A percentile compares a stretch with the other conserved stretches of the same genome.
phyloP scores from a whole-genome alignment of 169 alveolate species.

The Plasmodium vivax region DNA sequence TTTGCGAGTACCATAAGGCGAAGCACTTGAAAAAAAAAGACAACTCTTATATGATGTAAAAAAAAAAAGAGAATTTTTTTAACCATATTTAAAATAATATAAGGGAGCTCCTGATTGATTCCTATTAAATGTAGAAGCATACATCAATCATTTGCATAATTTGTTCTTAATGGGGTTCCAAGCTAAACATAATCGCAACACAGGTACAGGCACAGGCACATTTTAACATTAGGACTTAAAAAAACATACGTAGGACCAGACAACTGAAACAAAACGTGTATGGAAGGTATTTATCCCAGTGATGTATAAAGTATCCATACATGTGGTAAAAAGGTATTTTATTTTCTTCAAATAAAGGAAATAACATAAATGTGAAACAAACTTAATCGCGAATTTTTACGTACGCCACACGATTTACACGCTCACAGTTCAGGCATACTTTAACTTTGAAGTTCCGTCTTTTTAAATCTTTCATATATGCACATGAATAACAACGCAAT shows the following conservation, averaged over 20 bases:
- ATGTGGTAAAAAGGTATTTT: neutral
- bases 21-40: constrained; percentile 13
- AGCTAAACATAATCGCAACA: neutral
- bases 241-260: neutral
- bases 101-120: neutral
- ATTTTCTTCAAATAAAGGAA: neutral
- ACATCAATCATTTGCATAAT: neutral
- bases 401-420: neutral
- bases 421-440: neutral
- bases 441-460: neutral
- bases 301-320: neutral
- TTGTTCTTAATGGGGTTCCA: neutral
- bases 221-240: constrained; percentile 8
- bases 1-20: neutral
- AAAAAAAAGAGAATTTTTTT: neutral
- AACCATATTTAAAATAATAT: neutral
- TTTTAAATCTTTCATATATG: neutral
- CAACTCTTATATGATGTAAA: constrained; percentile 3
- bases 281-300: neutral
- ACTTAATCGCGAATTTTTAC: neutral
- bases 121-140: neutral
- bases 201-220: neutral
- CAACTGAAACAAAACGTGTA: neutral
- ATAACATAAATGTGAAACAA: neutral
- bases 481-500: neutral